Conservation (phyloP, 2,329 filamentous ascomycete genomes). For the Penicillium sp. region DNA sequence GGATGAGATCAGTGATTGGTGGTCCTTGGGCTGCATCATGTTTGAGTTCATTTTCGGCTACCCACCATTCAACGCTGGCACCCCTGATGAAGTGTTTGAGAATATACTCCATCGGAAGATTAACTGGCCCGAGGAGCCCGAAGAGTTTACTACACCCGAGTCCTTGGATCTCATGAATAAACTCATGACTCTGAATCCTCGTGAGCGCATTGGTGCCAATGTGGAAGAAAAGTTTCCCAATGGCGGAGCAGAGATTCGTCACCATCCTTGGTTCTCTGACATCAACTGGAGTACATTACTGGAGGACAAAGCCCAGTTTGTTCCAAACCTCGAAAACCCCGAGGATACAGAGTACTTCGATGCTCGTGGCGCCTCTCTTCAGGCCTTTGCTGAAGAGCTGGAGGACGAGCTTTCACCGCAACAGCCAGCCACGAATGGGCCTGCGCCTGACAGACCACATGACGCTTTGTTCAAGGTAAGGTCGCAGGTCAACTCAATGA, state of each 20-base stretch:
- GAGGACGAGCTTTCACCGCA: constrained; percentile 80
- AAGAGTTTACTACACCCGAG: constrained; percentile 73
- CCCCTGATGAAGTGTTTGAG: constrained; percentile 90
- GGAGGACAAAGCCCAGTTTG: constrained; percentile 94
- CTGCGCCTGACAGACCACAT: constrained; percentile 85
- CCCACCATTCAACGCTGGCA: constrained; percentile 85
- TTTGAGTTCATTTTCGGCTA: constrained; percentile 94
- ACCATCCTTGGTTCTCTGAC: constrained; percentile 79
- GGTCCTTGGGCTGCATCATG: constrained; percentile 97
- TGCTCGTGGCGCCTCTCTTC: constrained; percentile 78
- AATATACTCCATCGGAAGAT: constrained; percentile 89
- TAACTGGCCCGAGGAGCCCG: constrained; percentile 81
- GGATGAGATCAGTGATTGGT: constrained; percentile 99
- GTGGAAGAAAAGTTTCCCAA: constrained; percentile 71
- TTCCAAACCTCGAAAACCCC: constrained; percentile 84
- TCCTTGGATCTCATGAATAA: constrained; percentile 93
- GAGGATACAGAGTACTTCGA: constrained; percentile 99
- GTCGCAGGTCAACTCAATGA: constrained; percentile 78
- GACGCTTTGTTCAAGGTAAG: constrained; percentile 88
- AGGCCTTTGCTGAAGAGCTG: constrained; percentile 88
- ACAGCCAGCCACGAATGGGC: constrained; percentile 60
- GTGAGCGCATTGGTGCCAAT: constrained; percentile 77
- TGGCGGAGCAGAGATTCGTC: constrained; percentile 86
- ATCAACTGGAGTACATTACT: constrained; percentile 85
- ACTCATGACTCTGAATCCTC: constrained; percentile 77